phyloP scores from a whole-genome alignment of 192 early-diverging fungal genomes.

The Podila horticola region DNA sequence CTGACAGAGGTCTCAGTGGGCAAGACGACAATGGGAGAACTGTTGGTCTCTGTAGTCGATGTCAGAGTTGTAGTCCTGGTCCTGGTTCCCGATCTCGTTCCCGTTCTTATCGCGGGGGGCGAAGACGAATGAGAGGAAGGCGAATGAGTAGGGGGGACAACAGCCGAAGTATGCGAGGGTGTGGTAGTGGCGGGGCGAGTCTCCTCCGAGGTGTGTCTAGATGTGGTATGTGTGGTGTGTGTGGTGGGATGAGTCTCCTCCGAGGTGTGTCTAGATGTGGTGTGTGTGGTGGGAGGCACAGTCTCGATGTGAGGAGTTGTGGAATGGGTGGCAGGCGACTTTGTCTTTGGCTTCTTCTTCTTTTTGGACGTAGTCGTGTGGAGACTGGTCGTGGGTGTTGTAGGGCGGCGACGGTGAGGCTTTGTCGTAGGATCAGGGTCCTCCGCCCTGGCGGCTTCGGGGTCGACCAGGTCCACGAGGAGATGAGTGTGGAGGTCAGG shows the following conservation, averaged over 20 bases:
- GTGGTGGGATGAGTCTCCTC: neutral
- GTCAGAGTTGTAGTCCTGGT: too few species aligned
- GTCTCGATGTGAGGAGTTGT: neutral
- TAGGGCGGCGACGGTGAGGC: neutral
- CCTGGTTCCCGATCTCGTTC: too few species aligned
- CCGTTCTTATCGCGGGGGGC: neutral
- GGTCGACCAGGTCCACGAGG: too few species aligned
- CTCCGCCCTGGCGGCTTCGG: too few species aligned
- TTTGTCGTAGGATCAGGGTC: neutral
- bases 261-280: neutral
- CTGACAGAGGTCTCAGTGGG: too few species aligned
- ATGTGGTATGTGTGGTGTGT: neutral
- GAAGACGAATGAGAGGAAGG: neutral
- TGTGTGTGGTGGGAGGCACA: neutral
- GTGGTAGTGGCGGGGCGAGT: neutral
- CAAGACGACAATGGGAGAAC: too few species aligned
- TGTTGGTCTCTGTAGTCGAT: too few species aligned
- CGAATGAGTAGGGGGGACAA: neutral
- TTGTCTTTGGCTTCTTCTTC: conserved; percentile 11
- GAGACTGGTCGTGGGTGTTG: conserved; percentile 2
- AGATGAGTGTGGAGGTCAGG: too few species aligned
- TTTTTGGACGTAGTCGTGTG: neutral
- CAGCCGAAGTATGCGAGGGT: neutral
- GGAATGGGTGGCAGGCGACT: neutral
- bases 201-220: neutral